A percentile compares a stretch with the other conserved stretches of the same genome.
These are phyloP conservation scores for Lobosporangium transversale DNA, from an alignment of 192 early-diverging fungal species.

Conservation along the genomic window DNA sequence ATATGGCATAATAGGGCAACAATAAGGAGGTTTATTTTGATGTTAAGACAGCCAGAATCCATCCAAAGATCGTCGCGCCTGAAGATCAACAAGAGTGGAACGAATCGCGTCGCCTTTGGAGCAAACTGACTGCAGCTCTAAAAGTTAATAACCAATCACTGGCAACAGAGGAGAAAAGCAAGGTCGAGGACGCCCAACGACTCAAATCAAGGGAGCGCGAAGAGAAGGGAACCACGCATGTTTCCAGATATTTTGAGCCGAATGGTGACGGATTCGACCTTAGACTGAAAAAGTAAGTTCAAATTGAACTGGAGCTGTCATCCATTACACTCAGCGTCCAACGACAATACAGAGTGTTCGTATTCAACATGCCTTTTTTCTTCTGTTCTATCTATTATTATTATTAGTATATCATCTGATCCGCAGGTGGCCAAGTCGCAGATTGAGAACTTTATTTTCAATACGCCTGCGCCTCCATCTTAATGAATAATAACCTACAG, in stretches of 20 bases:
- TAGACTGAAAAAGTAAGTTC: slow-evolving; percentile 57
- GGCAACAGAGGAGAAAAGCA: slow-evolving; percentile 77
- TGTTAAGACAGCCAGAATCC: slow-evolving; percentile 68
- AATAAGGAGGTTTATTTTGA: slow-evolving; percentile 82
- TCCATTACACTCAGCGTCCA: not conserved
- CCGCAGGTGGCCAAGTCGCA: slow-evolving; percentile 48
- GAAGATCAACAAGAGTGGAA: slow-evolving; percentile 78
- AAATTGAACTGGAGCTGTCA: not conserved
- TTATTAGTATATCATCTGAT: slow-evolving; percentile 43
- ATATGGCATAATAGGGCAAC: slow-evolving; percentile 35
- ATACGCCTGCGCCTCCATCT: slow-evolving; percentile 32
- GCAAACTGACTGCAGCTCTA: slow-evolving; percentile 78
- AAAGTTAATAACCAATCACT: slow-evolving; percentile 67
- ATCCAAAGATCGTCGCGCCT: slow-evolving; percentile 75
- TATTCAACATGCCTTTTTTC: too few relatives aligned
- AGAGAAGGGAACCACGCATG: slow-evolving; percentile 60
- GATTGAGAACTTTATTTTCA: slow-evolving; percentile 42
- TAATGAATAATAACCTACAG: too few relatives aligned
- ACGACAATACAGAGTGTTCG: too few relatives aligned
- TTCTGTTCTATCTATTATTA: too few relatives aligned
- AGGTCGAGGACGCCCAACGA: slow-evolving; percentile 81
- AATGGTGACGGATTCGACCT: slow-evolving; percentile 51
- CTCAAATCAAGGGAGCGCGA: slow-evolving; percentile 64
- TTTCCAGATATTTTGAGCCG: slow-evolving; percentile 70
- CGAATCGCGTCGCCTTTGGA: slow-evolving; percentile 89